A percentile compares a stretch with the other conserved stretches of the same genome.
Conservation (phyloP, 129 eudicot species). For the Tanacetum coccineum region DNA sequence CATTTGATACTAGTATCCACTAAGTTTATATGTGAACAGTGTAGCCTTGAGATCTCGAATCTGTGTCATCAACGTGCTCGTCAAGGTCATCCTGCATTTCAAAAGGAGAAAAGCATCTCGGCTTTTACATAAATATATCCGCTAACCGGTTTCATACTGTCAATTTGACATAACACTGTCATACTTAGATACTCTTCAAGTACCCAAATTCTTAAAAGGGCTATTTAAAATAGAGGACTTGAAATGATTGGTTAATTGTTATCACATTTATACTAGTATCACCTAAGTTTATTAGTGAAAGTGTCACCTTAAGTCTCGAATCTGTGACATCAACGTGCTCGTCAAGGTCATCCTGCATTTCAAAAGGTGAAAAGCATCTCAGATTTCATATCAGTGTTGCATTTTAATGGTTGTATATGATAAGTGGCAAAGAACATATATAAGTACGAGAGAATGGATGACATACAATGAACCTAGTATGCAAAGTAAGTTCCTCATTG, state of each 20-base stretch:
- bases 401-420: neutral
- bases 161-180: no score
- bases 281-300: conserved; percentile 1
- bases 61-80: no score
- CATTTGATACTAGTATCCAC: neutral
- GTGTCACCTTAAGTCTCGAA: conserved; percentile 75
- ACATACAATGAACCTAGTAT: conserved; percentile 84
- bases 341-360: conserved; percentile 79
- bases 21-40: neutral
- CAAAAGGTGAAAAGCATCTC: conserved; percentile 20
- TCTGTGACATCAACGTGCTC: conserved; percentile 75
- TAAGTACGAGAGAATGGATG: neutral
- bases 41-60: no score
- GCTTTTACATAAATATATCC: neutral
- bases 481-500: conserved; percentile 85
- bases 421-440: conserved; percentile 2
- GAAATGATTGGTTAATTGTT: neutral
- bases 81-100: no score
- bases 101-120: no score
- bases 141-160: no score
- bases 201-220: neutral
- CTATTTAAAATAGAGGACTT: neutral
- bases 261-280: neutral
- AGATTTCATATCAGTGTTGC: conserved; percentile 11
- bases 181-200: neutral